Evolutionary conservation across 257 asterid genomes (phyloP).

Genomic region (Solanum neorickii): DNA sequence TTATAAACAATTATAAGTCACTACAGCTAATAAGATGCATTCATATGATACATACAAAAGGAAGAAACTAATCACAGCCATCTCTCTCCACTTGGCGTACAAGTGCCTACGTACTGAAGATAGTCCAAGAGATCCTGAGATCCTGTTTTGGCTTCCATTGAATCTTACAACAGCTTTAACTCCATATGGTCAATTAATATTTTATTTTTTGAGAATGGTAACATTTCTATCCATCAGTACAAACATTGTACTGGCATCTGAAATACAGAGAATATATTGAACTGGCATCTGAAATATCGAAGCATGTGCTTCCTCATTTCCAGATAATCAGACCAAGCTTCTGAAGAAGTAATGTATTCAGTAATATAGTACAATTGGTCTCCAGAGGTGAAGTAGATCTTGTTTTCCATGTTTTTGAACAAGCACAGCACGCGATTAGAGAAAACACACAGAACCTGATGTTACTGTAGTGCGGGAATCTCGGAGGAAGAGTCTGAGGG

Average conservation of each 20-base stretch:
- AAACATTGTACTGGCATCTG: background rate
- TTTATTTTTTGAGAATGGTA: background rate
- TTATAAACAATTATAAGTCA: background rate
- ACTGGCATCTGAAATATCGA: background rate
- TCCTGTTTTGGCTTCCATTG: background rate
- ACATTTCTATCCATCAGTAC: background rate
- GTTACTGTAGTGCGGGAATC: background rate
- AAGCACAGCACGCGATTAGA: background rate
- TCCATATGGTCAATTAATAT: background rate
- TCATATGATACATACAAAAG: background rate
- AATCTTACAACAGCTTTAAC: background rate
- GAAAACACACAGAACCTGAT: background rate
- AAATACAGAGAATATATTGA: background rate
- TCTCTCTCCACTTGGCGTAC: background rate
- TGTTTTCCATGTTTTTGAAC: background rate
- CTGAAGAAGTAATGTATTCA: background rate
- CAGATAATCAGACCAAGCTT: background rate
- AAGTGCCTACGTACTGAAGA: background rate
- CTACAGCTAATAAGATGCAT: background rate
- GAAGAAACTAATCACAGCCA: background rate
- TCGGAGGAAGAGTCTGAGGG: background rate
- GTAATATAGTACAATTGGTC: background rate
- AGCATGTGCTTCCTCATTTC: background rate
- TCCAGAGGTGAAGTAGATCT: background rate
- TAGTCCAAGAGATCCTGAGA: background rate